These are phyloP conservation scores for Cyberlindnera lachancei DNA, from an alignment of 805 yeast species.

Conservation along the genomic window DNA sequence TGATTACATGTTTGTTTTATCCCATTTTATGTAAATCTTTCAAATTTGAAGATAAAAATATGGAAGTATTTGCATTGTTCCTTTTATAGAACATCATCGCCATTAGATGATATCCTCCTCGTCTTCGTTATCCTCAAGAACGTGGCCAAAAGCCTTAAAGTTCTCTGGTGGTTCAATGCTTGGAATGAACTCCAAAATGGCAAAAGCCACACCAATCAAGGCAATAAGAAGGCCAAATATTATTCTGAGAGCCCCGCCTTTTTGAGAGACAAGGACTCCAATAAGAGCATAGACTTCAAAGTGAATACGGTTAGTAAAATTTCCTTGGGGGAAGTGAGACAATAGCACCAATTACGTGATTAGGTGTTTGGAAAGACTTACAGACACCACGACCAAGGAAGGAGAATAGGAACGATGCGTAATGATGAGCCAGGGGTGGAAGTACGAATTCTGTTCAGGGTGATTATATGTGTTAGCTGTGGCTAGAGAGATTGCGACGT, in stretches of 20 bases:
- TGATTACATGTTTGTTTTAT: too few species aligned
- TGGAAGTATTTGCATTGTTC: too few species aligned
- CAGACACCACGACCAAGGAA: slow-evolving; percentile 69
- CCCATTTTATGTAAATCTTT: too few species aligned
- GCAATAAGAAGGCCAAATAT: slow-evolving; percentile 54
- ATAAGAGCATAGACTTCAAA: slow-evolving; percentile 48
- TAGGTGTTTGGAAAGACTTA: too few species aligned
- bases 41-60: too few species aligned
- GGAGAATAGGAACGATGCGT: slow-evolving; percentile 54
- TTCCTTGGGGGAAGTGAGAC: too few species aligned
- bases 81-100: not conserved
- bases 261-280: slow-evolving; percentile 42
- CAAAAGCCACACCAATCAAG: slow-evolving; percentile 50
- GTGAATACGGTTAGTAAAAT: slow-evolving; percentile 9
- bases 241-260: slow-evolving; percentile 48
- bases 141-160: slow-evolving; percentile 54
- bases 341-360: too few species aligned
- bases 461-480: too few species aligned
- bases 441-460: slow-evolving; percentile 29
- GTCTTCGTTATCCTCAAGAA: slow-evolving; percentile 28
- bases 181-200: slow-evolving; percentile 63
- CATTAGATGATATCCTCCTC: slow-evolving; percentile 29
- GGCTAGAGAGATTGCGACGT: too few species aligned
- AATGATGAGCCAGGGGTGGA: slow-evolving; percentile 54
- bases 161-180: slow-evolving; percentile 74